phyloP scores from a whole-genome alignment of 2,329 filamentous ascomycete genomes.

The Scleromitrula shiraiana region DNA sequence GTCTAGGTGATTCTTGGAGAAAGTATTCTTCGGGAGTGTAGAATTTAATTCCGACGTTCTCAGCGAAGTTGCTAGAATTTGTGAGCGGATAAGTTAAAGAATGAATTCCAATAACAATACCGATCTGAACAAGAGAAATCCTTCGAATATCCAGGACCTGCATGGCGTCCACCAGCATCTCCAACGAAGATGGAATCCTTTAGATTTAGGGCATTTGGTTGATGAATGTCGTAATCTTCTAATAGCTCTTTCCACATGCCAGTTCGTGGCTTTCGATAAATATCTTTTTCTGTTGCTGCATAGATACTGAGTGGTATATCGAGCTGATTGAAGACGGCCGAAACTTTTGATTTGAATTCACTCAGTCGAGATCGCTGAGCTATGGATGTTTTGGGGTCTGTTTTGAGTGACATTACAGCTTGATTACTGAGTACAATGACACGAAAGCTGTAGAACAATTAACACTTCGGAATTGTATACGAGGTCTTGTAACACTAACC shows the following conservation, averaged over 20 bases:
- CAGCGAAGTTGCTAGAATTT: constrained; percentile 62
- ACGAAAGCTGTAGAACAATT: constrained; percentile 47
- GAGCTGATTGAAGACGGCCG: constrained; percentile 59
- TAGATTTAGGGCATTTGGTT: constrained; percentile 54
- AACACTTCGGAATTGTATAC: constrained; percentile 1
- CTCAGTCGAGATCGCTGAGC: constrained; percentile 57
- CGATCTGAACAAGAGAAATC: constrained; percentile 59
- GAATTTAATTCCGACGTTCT: constrained; percentile 74
- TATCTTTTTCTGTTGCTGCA: constrained; percentile 75
- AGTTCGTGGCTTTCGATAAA: constrained; percentile 75
- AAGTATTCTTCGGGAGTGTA: constrained; percentile 91
- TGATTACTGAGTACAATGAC: constrained; percentile 86
- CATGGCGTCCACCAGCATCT: constrained; percentile 63
- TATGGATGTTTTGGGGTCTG: constrained; percentile 62
- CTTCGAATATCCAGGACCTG: constrained; percentile 39
- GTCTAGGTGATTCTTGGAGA: constrained; percentile 54
- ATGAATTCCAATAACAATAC: constrained; percentile 13
- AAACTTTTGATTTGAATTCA: constrained; percentile 78
- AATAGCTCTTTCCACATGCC: constrained; percentile 80
- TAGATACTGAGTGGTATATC: constrained; percentile 74
- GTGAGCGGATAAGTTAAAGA: constrained; percentile 10
- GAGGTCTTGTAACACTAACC: constrained; percentile 37
- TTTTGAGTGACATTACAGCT: constrained; percentile 67
- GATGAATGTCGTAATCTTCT: constrained; percentile 38
- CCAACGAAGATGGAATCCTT: constrained; percentile 76